Percentiles rank a stretch among this genome's conserved stretches.
Conservation (phyloP, 1,139 yeast genomes). For the Geotrichum fermentans region DNA sequence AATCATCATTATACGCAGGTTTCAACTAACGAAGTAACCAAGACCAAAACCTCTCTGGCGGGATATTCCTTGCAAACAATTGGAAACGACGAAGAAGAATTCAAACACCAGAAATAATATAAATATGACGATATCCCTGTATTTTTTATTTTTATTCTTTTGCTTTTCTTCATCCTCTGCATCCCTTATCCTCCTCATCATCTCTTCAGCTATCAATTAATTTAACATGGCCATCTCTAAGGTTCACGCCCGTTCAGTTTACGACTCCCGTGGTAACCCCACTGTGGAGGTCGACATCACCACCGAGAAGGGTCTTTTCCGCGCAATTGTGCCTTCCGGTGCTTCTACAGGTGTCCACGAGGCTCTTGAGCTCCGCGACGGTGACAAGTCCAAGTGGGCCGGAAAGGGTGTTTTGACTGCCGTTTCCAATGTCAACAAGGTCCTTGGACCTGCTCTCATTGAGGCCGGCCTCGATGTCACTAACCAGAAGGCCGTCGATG, state of each 20-base stretch:
- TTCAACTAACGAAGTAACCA: no score
- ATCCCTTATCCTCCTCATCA: neutral
- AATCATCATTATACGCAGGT: neutral
- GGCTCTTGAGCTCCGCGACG: conserved; percentile 93
- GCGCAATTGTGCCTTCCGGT: conserved; percentile 94
- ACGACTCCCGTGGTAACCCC: conserved; percentile 98
- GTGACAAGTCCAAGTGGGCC: conserved; percentile 87
- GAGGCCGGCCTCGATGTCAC: conserved; percentile 67
- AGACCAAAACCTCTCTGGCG: no score
- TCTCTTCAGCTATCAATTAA: neutral
- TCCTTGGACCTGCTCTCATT: conserved; percentile 83
- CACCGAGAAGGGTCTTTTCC: conserved; percentile 82
- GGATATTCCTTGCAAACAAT: no score
- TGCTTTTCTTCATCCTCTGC: neutral
- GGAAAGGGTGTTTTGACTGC: conserved; percentile 96
- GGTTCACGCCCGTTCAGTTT: conserved; percentile 84
- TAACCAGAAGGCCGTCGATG: conserved; percentile 76
- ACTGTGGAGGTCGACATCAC: conserved; percentile 90
- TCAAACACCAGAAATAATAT: neutral
- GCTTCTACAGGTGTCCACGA: conserved; percentile 95
- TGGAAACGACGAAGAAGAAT: neutral
- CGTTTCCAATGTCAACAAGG: conserved; percentile 80
- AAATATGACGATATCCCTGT: no score
- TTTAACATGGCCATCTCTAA: conserved; percentile 53
- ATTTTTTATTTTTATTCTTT: conserved; percentile 1